Evolutionary conservation across 768 basidiomycete species (phyloP), one percentile per base, ranked within the genome.

Genomic region (Mycena haematopus): DNA sequence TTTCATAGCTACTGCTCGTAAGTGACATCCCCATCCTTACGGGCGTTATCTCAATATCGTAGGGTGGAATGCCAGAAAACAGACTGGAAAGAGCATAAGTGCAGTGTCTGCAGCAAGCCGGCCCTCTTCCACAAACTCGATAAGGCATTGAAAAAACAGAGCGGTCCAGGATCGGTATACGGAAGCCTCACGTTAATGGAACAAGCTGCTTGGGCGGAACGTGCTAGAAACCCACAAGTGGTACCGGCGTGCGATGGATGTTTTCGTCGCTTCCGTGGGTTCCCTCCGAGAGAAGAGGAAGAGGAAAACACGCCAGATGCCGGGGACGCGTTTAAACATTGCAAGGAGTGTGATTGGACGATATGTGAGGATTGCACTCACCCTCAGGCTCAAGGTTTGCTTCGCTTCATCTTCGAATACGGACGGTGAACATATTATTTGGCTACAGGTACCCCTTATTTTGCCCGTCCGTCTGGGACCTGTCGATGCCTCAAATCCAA

Each of bases 11-110:
- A 63, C 38, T 63, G 62, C 49, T 63, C 57, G 62, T 63, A 53
- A 36, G 62, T 60, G 25, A 31, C 29, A 4, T 5, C 29, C 29
- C 29, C 29, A 31, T 4, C 29, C 9, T 31, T 31, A 31, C 29
- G 29, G 22, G 5, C 25, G 29, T 1, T 13, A 35, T 33, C 15
- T 45, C 21, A 10, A 22, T 36, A 10, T 27, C 27, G 42, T 40
- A 65, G 68, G 6, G 46, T 31, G 2, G 68, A 53, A 9, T 70
- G 68, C 33, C 62, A 68, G 52, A 69, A 63, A 53, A 47, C 21
- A 9, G 69, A 70, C 33, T 69, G 69, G 69, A 70, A 70, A 38
- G 62, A 52, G 25, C 69, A 70, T 36, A 70, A 70, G 47, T 59
- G 68, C 55, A 66, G 68, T 22, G 62, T 68, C 52, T 70, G 69